Evolutionary conservation across 2,329 filamentous ascomycete genomes (phyloP).

Genomic region (Apiospora malaysiana): DNA sequence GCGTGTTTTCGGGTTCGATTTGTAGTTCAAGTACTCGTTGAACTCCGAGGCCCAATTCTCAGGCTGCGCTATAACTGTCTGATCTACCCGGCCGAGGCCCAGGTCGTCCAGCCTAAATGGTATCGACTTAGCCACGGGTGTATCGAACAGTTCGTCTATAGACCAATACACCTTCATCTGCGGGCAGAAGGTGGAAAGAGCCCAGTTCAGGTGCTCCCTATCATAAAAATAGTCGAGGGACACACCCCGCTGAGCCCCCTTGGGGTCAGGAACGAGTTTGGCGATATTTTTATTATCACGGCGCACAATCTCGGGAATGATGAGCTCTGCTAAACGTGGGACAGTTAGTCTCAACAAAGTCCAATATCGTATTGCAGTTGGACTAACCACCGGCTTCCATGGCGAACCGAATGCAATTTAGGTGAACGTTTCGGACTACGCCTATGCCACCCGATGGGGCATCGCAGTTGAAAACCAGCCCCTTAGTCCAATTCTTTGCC

Average conservation of each 20-base stretch:
- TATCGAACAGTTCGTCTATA: conserved; percentile 42
- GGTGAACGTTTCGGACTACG: conserved; percentile 50
- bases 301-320: conserved; percentile 44
- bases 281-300: conserved; percentile 40
- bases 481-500: conserved; percentile 44
- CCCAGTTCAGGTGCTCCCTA: conserved; percentile 36
- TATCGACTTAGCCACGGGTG: conserved; percentile 36
- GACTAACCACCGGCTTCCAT: conserved; percentile 53
- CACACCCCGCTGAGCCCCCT: conserved; percentile 37
- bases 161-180: conserved; percentile 43
- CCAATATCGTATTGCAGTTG: conserved; percentile 22
- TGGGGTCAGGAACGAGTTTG: conserved; percentile 30
- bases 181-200: conserved; percentile 41
- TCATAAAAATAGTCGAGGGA: conserved; percentile 45
- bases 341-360: conserved; percentile 28
- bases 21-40: conserved; percentile 34
- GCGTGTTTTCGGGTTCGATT: conserved; percentile 35
- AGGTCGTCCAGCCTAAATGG: conserved; percentile 34
- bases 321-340: conserved; percentile 40
- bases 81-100: conserved; percentile 29
- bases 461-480: conserved; percentile 49
- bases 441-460: conserved; percentile 50
- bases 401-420: conserved; percentile 52
- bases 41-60: conserved; percentile 32
- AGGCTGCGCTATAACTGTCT: conserved; percentile 35